phyloP scores from a whole-genome alignment of 495 filamentous ascomycete species.

The Hyaloscypha finlandica region DNA sequence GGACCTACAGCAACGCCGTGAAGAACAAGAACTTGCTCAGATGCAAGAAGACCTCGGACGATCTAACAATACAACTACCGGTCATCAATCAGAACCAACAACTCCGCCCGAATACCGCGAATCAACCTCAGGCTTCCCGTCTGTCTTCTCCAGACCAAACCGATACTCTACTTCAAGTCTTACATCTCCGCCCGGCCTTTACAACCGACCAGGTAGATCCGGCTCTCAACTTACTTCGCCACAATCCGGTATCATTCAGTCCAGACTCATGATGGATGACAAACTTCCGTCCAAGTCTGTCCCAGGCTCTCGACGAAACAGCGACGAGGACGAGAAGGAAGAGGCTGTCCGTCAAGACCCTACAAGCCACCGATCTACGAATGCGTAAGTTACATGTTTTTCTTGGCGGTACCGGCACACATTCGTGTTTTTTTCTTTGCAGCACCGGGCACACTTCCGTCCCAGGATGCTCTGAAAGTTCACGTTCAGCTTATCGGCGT shows the following conservation, averaged over 20 bases:
- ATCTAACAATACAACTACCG: slow-evolving; percentile 51
- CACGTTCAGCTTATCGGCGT: neutral
- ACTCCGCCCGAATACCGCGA: slow-evolving; percentile 95
- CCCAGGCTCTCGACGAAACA: slow-evolving; percentile 81
- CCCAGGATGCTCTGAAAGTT: neutral
- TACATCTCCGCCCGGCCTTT: slow-evolving; percentile 74
- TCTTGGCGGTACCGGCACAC: neutral
- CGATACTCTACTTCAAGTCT: slow-evolving; percentile 83
- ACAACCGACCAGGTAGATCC: slow-evolving; percentile 71
- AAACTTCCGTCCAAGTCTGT: slow-evolving; percentile 76
- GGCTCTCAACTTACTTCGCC: slow-evolving; percentile 69
- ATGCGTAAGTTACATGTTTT: slow-evolving; percentile 59
- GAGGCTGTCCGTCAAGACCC: slow-evolving; percentile 63
- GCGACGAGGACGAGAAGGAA: slow-evolving; percentile 75
- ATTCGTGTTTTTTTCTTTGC: neutral
- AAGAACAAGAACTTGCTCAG: slow-evolving; percentile 79
- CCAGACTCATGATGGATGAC: slow-evolving; percentile 54
- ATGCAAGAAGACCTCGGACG: slow-evolving; percentile 75
- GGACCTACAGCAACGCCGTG: slow-evolving; percentile 75
- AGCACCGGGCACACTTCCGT: neutral
- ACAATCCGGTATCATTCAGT: slow-evolving; percentile 53
- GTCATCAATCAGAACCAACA: slow-evolving; percentile 88
- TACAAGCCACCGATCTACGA: slow-evolving; percentile 65
- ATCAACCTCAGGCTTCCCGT: slow-evolving; percentile 62
- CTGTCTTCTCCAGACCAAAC: slow-evolving; percentile 72